These are phyloP conservation scores for Conoideocrella luteorostrata DNA, from an alignment of 2,329 filamentous ascomycete genomes.

Conservation along the genomic window DNA sequence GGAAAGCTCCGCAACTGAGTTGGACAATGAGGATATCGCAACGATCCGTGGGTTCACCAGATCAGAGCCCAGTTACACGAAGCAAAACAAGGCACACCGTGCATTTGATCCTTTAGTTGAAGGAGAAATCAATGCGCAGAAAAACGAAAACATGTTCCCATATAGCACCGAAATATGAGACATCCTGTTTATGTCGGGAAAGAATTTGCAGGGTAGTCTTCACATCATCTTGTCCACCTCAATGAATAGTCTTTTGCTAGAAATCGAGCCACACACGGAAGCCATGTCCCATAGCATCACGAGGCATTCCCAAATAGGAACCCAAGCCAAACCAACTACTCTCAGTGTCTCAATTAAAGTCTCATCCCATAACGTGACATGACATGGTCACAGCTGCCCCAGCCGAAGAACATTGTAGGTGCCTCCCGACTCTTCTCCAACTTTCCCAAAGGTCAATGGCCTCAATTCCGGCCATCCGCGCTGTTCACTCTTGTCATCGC, in stretches of 20 bases:
- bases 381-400: slow-evolving; percentile 3
- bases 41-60: not conserved
- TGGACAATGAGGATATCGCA: not conserved
- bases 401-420: slow-evolving; percentile 11
- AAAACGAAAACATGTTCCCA: too few species aligned
- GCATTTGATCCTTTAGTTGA: not conserved
- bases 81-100: not conserved
- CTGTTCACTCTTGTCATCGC: not conserved
- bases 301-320: too few species aligned
- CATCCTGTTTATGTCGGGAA: not conserved
- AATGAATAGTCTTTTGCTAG: too few species aligned
- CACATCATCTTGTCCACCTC: too few species aligned
- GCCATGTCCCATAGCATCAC: too few species aligned
- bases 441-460: slow-evolving; percentile 16
- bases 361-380: not conserved
- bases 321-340: not conserved
- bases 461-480: slow-evolving; percentile 11
- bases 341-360: not conserved
- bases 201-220: not conserved
- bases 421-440: not conserved
- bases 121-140: not conserved
- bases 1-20: not conserved
- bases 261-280: too few species aligned
- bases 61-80: not conserved
- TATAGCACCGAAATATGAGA: too few species aligned